Evolutionary conservation across 2,329 filamentous ascomycete species (phyloP).

Genomic region (Cercospora zeina): DNA sequence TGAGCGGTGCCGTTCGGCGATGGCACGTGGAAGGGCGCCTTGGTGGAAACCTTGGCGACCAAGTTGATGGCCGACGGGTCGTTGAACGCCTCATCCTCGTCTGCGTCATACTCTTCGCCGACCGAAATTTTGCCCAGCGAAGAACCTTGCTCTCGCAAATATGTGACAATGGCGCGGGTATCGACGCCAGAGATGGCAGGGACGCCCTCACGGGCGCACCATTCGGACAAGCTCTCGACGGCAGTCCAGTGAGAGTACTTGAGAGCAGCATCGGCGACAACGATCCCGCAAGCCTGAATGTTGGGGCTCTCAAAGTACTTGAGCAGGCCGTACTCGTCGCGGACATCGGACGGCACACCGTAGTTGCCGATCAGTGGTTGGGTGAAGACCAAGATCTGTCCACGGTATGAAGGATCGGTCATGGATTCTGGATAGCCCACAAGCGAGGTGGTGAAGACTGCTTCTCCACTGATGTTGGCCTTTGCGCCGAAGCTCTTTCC

Average conservation of each 20-base stretch:
- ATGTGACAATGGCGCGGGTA: conserved; percentile 93
- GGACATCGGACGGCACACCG: conserved; percentile 81
- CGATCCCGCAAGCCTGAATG: conserved; percentile 92
- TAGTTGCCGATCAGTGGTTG: conserved; percentile 98
- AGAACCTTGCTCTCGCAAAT: conserved; percentile 93
- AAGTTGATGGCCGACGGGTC: conserved; percentile 97
- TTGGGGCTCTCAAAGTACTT: conserved; percentile 99
- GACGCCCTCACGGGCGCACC: conserved; percentile 95
- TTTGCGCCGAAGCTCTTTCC: conserved; percentile 96
- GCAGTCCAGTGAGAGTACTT: conserved; percentile 99
- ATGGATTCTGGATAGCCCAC: conserved; percentile 95
- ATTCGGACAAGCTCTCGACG: conserved; percentile 86
- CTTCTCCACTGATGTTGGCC: conserved; percentile 94
- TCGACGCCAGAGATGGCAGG: conserved; percentile 96
- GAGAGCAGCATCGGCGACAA: conserved; percentile 90
- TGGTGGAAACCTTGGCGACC: conserved; percentile 94
- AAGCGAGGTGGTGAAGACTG: conserved; percentile 96
- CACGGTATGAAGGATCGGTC: conserved; percentile 68
- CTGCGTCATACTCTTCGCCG: conserved; percentile 96
- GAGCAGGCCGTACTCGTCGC: conserved; percentile 85
- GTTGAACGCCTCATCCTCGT: conserved; percentile 93
- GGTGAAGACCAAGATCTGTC: conserved; percentile 97
- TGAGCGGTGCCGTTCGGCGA: conserved; percentile 81
- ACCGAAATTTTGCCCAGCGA: conserved; percentile 92
- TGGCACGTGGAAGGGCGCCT: conserved; percentile 93